Base-by-base conservation (phyloP, 148 eudicot species). In the Camellia granthamiana region DNA sequence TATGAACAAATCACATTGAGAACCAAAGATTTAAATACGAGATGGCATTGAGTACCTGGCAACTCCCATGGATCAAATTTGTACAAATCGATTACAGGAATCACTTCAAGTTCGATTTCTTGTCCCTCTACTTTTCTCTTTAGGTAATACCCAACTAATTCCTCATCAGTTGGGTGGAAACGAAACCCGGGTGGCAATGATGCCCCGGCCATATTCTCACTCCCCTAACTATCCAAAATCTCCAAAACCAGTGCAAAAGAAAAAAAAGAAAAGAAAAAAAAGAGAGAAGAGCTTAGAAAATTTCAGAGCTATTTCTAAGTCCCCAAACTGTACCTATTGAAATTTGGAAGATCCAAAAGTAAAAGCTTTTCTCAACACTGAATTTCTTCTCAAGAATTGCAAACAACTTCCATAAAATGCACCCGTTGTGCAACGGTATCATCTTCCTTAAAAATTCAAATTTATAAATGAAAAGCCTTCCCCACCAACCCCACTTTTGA, bases 11-110 rank as follows among this genome's bases (percentile, higher is more conserved):
- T 30, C 38, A 30, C 59, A 63, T 30, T 47, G 59, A 46, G 13
- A 15, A 46, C 41, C 56, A 62, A 43, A 44, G 7, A 18, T 46
- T 30, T 30, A 30, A 30, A 1, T 30, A 30, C 38, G 38, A 30
- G 38, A 30, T 30, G 38, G 38, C 38, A 30, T 30, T 30, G 38
- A 65, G 63, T 91, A 93, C 97, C 97, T 90, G 97, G 97, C 85
- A 93, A 91, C 78, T 93, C 94, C 97, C 97, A 93, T 63, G 97
- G 97, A 78, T 92, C 94, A 74, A 77, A 91, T 85, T 91, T 92
- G 80, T 92, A 92, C 84, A 92, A 86, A 70, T 93, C 95, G 15
- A 93, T 86, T 74, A 85, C 94, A 8, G 97, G 94, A 79, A 93
- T 91, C 64, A 93, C 92, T 89, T 90, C 97, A 67, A 93, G 94